phyloP scores from a whole-genome alignment of 441 rosid species.

The Lepidium campestre region DNA sequence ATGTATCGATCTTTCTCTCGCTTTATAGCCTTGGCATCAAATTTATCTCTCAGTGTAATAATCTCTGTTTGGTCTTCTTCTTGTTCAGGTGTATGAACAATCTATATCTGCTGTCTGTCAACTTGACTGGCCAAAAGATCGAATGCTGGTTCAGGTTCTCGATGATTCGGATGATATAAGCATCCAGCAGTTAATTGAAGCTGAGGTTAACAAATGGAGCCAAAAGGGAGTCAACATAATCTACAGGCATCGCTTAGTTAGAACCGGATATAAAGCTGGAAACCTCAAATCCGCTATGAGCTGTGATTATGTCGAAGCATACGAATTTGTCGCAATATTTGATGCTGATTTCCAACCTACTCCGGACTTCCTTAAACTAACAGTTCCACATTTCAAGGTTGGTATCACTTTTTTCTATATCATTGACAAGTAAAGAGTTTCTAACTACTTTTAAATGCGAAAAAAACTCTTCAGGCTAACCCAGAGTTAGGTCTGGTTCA shows the following conservation, averaged over 20 bases:
- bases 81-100: conserved; percentile 78
- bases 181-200: conserved; percentile 62
- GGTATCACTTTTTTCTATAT: background rate
- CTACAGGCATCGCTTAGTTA: conserved; percentile 68
- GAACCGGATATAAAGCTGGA: conserved; percentile 95
- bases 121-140: conserved; percentile 88
- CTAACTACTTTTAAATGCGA: background rate
- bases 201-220: conserved; percentile 71
- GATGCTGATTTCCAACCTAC: conserved; percentile 91
- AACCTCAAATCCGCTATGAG: conserved; percentile 94
- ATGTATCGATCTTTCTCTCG: background rate
- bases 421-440: background rate
- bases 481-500: conserved; percentile 88
- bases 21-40: background rate
- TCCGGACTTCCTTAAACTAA: conserved; percentile 67
- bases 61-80: background rate
- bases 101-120: conserved; percentile 90
- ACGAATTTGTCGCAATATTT: conserved; percentile 85
- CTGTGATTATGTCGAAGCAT: conserved; percentile 68
- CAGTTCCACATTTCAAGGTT: conserved; percentile 95
- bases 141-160: conserved; percentile 72
- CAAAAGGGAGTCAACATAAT: conserved; percentile 73
- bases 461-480: conserved; percentile 43
- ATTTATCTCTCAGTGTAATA: background rate
- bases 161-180: conserved; percentile 85